Evolutionary conservation across 1,139 yeast species (phyloP), one percentile per base, ranked within the genome.

Genomic region (Hemisphaericaspora lyxosophila): DNA sequence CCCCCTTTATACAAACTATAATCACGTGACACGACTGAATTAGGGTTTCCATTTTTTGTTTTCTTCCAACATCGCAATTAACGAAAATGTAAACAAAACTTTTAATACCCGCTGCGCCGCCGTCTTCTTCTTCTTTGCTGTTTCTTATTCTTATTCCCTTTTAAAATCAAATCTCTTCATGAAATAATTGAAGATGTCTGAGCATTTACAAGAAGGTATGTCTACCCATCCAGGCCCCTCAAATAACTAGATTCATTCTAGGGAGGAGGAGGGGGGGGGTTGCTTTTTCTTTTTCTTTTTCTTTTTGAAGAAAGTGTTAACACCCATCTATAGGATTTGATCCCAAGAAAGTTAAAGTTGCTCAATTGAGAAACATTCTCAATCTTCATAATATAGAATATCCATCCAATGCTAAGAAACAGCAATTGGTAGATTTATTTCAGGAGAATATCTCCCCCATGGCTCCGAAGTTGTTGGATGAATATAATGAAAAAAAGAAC

Each of bases 361-460:
- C 86, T 5, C 78, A 83, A 43, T 67, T 88, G 51, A 71, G 92
- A 48, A 71, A 78, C 27, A 68, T 85, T 28, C 67, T 88, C 41
- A 60, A 69, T 24, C 78, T 75, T 38, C 74, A 85, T 54, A 67
- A 72, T n/a, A 67, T 87, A 16, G 60, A 61, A 7, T 80, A 70
- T 52, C 73, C 82, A 0, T 68, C 85, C 4, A 70, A 75, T 36
- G 80, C 86, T 7, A 83, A 80, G 53, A 88, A 88, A 57, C 60
- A 74, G 4, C 78, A 75, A 7, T 65, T 85, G 41, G 60, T 86
- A 7, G 65, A 64, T 13, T 54, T 83, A 5, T 85, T 81, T 55
- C 60, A 70, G 13, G 54, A 62, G 3, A 55, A 77, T n/a, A 64
- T 85, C 32, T 54, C 57, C 9, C 70, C 78, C 0, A 59, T 63